Evolutionary conservation across 345 rosid genomes (phyloP).

Genomic region (Rhizophora apiculata): DNA sequence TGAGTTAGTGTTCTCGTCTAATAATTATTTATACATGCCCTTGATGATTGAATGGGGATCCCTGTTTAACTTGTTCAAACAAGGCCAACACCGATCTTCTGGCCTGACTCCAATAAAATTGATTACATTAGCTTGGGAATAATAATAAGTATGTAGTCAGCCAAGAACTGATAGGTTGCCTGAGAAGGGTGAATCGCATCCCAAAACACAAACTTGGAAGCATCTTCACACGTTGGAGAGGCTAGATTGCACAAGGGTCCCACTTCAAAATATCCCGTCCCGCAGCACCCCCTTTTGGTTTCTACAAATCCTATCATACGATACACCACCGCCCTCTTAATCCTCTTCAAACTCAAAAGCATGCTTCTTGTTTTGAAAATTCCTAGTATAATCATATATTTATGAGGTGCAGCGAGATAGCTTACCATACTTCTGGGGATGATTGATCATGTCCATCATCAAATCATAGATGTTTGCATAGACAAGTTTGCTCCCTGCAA

Average conservation of each 20-base stretch:
- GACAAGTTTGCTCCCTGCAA: conserved; percentile 1
- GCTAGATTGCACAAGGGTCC: neutral
- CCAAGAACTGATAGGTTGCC: neutral
- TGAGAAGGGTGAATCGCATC: neutral
- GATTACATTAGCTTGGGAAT: neutral
- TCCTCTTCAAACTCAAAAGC: neutral
- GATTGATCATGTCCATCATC: conserved; percentile 1
- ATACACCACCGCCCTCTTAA: neutral
- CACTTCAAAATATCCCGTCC: neutral
- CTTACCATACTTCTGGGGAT: conserved; percentile 10
- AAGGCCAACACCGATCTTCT: too few species aligned
- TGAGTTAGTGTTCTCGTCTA: too few species aligned
- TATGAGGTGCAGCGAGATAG: neutral
- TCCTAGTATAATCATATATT: neutral
- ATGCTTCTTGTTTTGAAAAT: neutral
- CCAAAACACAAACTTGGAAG: neutral
- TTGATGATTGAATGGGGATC: too few species aligned
- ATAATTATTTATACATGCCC: too few species aligned
- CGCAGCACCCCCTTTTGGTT: neutral
- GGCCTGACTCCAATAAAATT: neutral
- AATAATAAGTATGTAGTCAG: neutral
- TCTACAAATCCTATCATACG: neutral
- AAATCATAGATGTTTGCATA: neutral
- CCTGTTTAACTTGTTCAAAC: too few species aligned
- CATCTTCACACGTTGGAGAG: neutral